A percentile compares a stretch with the other conserved stretches of the same genome.
These are phyloP conservation scores for Leucoagaricus sp. DNA, from an alignment of 1,284 basidiomycete species.

Conservation along the genomic window DNA sequence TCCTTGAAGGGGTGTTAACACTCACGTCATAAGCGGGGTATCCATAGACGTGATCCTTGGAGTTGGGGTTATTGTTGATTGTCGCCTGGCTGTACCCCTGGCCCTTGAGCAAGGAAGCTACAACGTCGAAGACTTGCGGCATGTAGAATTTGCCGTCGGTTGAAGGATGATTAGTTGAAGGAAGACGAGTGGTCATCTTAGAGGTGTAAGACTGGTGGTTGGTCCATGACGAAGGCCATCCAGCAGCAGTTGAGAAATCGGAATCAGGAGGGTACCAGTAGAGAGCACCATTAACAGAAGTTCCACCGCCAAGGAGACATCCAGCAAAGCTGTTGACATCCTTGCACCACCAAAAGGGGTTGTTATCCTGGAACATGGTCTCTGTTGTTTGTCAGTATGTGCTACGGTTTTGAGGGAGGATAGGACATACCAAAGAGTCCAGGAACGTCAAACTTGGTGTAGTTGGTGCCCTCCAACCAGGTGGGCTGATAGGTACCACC, in stretches of 20 bases:
- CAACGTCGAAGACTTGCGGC: conserved; percentile 48
- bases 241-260: conserved; percentile 52
- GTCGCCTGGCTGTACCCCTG: conserved; percentile 54
- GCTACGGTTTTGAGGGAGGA: neutral
- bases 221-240: conserved; percentile 58
- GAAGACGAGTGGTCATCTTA: conserved; percentile 51
- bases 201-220: conserved; percentile 52
- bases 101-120: conserved; percentile 41
- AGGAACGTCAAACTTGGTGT: conserved; percentile 67
- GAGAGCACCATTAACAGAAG: conserved; percentile 62
- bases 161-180: conserved; percentile 59
- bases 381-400: conserved; percentile 31
- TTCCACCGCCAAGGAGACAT: conserved; percentile 67
- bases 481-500: conserved; percentile 58
- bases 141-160: conserved; percentile 64
- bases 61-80: conserved; percentile 56
- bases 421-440: conserved; percentile 47
- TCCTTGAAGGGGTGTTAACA: conserved; percentile 1
- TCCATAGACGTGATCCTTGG: conserved; percentile 62
- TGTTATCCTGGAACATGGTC: conserved; percentile 58
- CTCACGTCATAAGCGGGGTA: conserved; percentile 56
- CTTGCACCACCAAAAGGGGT: conserved; percentile 67
- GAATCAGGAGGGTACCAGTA: conserved; percentile 56
- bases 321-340: conserved; percentile 64
- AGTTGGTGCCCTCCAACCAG: conserved; percentile 51